phyloP scores from a whole-genome alignment of 2,329 filamentous ascomycete species.

The Daldinia sp. region DNA sequence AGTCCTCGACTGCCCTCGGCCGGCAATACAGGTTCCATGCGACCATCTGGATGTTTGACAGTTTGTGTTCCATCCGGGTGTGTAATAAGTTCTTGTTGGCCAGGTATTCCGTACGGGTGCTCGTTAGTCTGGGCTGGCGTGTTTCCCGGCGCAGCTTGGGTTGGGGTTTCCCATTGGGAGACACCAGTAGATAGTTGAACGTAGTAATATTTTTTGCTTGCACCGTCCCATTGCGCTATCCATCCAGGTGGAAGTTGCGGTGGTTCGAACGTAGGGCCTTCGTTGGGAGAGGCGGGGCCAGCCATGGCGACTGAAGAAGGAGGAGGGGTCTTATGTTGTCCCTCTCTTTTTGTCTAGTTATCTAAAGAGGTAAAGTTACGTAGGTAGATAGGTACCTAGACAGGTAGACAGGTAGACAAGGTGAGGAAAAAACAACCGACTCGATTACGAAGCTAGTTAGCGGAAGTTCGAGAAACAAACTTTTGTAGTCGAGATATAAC shows the following conservation, averaged over 20 bases:
- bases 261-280: constrained; percentile 66
- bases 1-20: constrained; percentile 58
- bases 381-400: constrained; percentile 14
- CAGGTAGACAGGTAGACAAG: no score
- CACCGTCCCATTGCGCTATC: constrained; percentile 75
- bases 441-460: constrained; percentile 1
- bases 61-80: constrained; percentile 70
- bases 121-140: constrained; percentile 64
- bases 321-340: constrained; percentile 29
- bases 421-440: constrained; percentile 8
- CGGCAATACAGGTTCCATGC: constrained; percentile 66
- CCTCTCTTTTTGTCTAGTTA: no score
- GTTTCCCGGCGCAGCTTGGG: constrained; percentile 67
- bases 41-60: constrained; percentile 66
- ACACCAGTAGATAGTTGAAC: constrained; percentile 76
- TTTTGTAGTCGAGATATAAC: constrained; percentile 5
- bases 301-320: constrained; percentile 55
- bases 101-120: constrained; percentile 68
- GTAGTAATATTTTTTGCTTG: constrained; percentile 73
- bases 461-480: not conserved
- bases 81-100: constrained; percentile 63
- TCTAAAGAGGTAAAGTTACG: constrained; percentile 18
- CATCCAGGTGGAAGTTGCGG: constrained; percentile 70
- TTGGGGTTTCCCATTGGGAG: constrained; percentile 79
- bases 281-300: constrained; percentile 65